A percentile compares a stretch with the other conserved stretches of the same genome.
Conservation (phyloP, 257 asterid genomes). For the Hygrophila difformis region DNA sequence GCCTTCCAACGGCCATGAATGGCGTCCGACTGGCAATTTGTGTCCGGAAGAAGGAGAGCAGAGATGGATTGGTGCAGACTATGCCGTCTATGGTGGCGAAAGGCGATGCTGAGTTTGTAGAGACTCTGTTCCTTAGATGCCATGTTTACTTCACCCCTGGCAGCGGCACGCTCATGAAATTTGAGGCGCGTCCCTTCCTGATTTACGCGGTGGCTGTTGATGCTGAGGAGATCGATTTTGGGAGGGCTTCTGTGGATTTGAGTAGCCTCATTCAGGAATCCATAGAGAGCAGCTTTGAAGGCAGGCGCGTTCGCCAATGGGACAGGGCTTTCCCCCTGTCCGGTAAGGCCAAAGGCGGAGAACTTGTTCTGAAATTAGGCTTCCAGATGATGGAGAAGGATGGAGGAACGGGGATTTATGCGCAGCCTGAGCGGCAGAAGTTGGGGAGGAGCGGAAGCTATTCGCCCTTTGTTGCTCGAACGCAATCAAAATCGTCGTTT, state of each 20-base stretch:
- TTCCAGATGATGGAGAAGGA: conserved; percentile 98
- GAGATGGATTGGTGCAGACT: conserved; percentile 71
- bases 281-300: conserved; percentile 58
- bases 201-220: conserved; percentile 71
- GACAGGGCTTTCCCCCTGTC: conserved; percentile 43
- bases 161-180: conserved; percentile 38
- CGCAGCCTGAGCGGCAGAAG: background rate
- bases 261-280: conserved; percentile 67
- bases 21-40: conserved; percentile 80
- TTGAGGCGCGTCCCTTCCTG: conserved; percentile 75
- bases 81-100: conserved; percentile 87
- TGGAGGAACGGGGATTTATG: conserved; percentile 49
- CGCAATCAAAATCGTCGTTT: conserved; percentile 67
- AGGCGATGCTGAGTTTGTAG: conserved; percentile 85
- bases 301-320: conserved; percentile 67
- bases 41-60: conserved; percentile 68
- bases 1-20: conserved; percentile 75
- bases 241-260: conserved; percentile 56
- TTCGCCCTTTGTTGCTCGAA: conserved; percentile 30
- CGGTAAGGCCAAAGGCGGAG: conserved; percentile 91
- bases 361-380: conserved; percentile 70
- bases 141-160: conserved; percentile 70
- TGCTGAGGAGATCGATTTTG: conserved; percentile 73
- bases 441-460: background rate
- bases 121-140: conserved; percentile 71